Evolutionary conservation across 306 rosid species (phyloP).

Genomic region (Parietaria judaica): DNA sequence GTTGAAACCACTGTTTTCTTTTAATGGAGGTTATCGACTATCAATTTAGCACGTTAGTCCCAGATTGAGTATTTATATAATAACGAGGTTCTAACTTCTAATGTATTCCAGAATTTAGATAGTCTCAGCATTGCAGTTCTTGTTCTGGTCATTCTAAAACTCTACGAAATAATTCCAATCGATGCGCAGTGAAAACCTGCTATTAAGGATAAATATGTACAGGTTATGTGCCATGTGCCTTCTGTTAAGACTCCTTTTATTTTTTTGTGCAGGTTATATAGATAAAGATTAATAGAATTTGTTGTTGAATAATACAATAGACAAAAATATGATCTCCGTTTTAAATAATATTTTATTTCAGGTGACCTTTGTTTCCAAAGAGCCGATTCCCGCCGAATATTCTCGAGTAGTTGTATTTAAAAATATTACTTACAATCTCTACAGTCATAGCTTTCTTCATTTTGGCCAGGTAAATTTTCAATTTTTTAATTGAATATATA

Average conservation of each 20-base stretch:
- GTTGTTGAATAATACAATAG: constrained; percentile 6
- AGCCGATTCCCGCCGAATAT: constrained; percentile 52
- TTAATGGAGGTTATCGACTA: too few species aligned
- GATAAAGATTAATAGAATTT: constrained; percentile 5
- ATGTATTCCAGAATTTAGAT: too few species aligned
- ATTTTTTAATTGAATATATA: not conserved
- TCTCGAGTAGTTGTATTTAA: constrained; percentile 53
- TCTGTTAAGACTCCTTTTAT: not conserved
- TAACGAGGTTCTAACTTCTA: too few species aligned
- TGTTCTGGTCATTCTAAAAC: too few species aligned
- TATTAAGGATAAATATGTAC: too few species aligned
- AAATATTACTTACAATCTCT: constrained; percentile 67
- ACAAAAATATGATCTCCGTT: constrained; percentile 1
- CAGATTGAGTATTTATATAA: too few species aligned
- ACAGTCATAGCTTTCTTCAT: constrained; percentile 96
- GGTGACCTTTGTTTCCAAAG: constrained; percentile 89
- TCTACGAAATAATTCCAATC: too few species aligned
- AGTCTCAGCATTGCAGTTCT: too few species aligned
- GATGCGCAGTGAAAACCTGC: too few species aligned
- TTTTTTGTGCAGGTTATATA: not conserved
- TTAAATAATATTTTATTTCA: constrained; percentile 26
- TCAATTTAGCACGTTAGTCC: too few species aligned
- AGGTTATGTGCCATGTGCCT: too few species aligned
- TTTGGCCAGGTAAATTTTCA: constrained; percentile 71
- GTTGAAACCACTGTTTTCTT: too few species aligned